These are phyloP conservation scores for Pyrenochaeta sp. DNA, from an alignment of 2,329 filamentous ascomycete species.

Conservation along the genomic window DNA sequence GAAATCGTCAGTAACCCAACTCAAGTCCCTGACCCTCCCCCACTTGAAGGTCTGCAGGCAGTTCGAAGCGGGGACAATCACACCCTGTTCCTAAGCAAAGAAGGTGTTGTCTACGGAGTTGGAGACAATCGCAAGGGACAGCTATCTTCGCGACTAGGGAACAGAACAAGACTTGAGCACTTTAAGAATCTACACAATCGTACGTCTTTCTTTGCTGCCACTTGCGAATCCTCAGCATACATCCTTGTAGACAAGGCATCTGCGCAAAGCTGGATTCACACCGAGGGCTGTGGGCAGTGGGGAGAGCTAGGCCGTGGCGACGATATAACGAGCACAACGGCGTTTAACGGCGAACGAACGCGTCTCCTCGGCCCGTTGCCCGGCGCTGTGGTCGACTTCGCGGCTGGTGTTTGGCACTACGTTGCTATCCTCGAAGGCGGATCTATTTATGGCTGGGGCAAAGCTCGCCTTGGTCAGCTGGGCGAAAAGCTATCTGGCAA, in stretches of 20 bases:
- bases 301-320: conserved; percentile 33
- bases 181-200: conserved; percentile 11
- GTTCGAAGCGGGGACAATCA: conserved; percentile 83
- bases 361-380: conserved; percentile 1
- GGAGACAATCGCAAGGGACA: conserved; percentile 66
- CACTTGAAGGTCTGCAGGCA: conserved; percentile 21
- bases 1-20: conserved; percentile 41
- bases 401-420: conserved; percentile 80
- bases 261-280: conserved; percentile 10
- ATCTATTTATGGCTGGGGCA: conserved; percentile 87
- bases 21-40: conserved; percentile 5
- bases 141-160: conserved; percentile 40
- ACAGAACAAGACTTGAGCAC: conserved; percentile 1
- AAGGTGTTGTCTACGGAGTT: conserved; percentile 69
- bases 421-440: conserved; percentile 78
- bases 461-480: conserved; percentile 83
- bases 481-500: conserved; percentile 62
- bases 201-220: conserved; percentile 26
- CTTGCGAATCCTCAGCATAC: conserved; percentile 39
- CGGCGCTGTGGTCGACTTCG: conserved; percentile 64
- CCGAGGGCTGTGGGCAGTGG: conserved; percentile 32
- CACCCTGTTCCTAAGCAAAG: conserved; percentile 73
- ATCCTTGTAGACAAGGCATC: conserved; percentile 6
- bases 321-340: conserved; percentile 1
- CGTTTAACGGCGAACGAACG: neutral